Evolutionary conservation across 176 grass and related monocot species (phyloP), one percentile per base, ranked within the genome.

Genomic region (Oryza glumipatula): DNA sequence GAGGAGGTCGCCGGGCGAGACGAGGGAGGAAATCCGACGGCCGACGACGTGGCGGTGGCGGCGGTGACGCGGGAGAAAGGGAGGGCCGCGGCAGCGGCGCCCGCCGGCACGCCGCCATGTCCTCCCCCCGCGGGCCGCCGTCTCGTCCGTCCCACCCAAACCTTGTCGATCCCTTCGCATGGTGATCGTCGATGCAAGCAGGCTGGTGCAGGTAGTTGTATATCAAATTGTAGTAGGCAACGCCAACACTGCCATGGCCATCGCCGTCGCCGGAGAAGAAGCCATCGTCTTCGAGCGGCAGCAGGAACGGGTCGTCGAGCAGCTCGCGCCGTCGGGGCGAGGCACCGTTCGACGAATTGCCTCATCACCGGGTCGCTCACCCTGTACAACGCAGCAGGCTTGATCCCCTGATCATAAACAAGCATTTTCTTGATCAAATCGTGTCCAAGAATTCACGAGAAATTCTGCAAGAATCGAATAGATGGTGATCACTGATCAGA

Each of bases 311-410:
- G 72, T 97, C 90, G 32, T 68, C 32, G 9, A 97, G 88, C 15
- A 97, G 88, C 80, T 97, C 39, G 86, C 30, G 83, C 88, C 22
- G 77, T 26, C 26, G 26, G 86, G 83, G 88, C 81, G 23, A 94
- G 28, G 74, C 95, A 94, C 86, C 51, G 92, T 4, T 88, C 84
- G 17, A 97, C 78, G 80, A 97, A 94, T 84, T 76, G 49, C 78
- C 92, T 76, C 60, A 91, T 26, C 56, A 39, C 68, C 0, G 88
- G 88, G 52, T 97, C 86, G 0, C 48, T 83, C 47, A 94, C 88
- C 80, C 82, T 87, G 78, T 89, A 85, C 66, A 26, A 33, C 3
- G 88, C 88, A 48, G 88, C 90, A 9, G 95, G 95, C 76, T 94
- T 97, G 21, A 85, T 89, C 46, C 90, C 92, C 95, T 97, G 70